Evolutionary conservation across 345 rosid species (phyloP).

Genomic region (Euphorbia pulcherrima): DNA sequence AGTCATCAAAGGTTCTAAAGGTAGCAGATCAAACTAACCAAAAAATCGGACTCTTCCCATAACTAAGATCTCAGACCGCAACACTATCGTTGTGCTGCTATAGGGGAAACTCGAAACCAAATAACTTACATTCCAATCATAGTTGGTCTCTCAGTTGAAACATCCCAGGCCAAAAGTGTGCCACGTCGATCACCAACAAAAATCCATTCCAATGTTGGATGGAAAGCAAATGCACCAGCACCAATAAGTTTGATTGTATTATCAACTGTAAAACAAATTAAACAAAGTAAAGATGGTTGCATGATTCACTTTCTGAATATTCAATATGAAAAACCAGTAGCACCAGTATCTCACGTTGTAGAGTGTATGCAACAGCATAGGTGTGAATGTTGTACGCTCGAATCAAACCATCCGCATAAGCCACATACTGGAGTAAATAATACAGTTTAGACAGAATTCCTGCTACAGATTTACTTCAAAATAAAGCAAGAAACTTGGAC

Average conservation of each 20-base stretch:
- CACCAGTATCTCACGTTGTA: conserved; percentile 63
- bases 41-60: too few relatives aligned
- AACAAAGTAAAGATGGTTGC: conserved; percentile 12
- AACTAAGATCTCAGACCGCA: too few relatives aligned
- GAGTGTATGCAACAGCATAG: conserved; percentile 84
- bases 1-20: too few relatives aligned
- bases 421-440: conserved; percentile 70
- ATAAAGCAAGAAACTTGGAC: conserved; percentile 4
- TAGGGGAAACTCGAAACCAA: not conserved
- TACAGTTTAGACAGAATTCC: conserved; percentile 1
- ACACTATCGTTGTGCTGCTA: not conserved
- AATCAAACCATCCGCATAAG: conserved; percentile 95
- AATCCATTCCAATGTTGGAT: conserved; percentile 90
- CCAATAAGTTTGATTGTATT: conserved; percentile 90
- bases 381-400: conserved; percentile 94
- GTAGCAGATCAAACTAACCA: too few relatives aligned
- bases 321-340: conserved; percentile 3
- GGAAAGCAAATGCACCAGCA: conserved; percentile 93
- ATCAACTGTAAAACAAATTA: conserved; percentile 59
- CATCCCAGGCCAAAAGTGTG: conserved; percentile 97
- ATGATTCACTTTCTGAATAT: not conserved
- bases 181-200: conserved; percentile 99
- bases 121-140: conserved; percentile 91
- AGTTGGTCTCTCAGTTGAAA: conserved; percentile 91
- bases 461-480: not conserved